phyloP scores from a whole-genome alignment of 768 basidiomycete species.

The Trametes cingulata region DNA sequence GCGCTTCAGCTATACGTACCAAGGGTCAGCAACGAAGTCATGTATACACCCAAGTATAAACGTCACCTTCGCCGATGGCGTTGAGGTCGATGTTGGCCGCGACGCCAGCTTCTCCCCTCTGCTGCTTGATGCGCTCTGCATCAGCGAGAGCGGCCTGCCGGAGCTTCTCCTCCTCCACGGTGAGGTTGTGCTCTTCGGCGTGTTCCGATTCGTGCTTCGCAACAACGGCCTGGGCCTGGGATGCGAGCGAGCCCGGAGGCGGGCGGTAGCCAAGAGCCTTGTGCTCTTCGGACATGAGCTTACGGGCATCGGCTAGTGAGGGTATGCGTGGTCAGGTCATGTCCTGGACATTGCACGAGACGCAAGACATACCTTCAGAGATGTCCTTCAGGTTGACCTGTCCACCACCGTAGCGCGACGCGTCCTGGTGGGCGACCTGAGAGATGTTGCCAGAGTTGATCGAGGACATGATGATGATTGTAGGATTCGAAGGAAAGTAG shows the following conservation, averaged over 20 bases:
- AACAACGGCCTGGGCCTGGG: conserved; percentile 28
- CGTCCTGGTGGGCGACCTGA: conserved; percentile 12
- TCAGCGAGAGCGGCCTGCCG: conserved; percentile 23
- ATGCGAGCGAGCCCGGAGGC: conserved; percentile 30
- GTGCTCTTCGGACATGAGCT: conserved; percentile 32
- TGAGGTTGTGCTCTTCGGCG: conserved; percentile 22
- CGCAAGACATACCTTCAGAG: conserved; percentile 22
- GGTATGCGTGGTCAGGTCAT: not conserved
- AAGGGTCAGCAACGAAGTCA: not conserved
- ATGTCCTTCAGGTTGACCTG: conserved; percentile 27
- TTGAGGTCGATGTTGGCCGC: conserved; percentile 17
- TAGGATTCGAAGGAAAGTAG: not conserved
- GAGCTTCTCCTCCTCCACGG: conserved; percentile 15
- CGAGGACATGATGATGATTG: not conserved
- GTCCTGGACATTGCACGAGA: not conserved
- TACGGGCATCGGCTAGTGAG: conserved; percentile 24
- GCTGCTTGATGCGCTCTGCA: conserved; percentile 23
- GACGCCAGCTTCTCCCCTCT: conserved; percentile 1
- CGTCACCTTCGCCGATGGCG: conserved; percentile 22
- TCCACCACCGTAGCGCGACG: not conserved
- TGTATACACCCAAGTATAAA: not conserved
- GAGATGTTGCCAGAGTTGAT: conserved; percentile 8
- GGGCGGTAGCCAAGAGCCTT: conserved; percentile 33
- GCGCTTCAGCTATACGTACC: conserved; percentile 20
- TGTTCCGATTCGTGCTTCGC: conserved; percentile 23